Base-by-base conservation (phyloP, 257 asterid species). In the Lycium ferocissimum region DNA sequence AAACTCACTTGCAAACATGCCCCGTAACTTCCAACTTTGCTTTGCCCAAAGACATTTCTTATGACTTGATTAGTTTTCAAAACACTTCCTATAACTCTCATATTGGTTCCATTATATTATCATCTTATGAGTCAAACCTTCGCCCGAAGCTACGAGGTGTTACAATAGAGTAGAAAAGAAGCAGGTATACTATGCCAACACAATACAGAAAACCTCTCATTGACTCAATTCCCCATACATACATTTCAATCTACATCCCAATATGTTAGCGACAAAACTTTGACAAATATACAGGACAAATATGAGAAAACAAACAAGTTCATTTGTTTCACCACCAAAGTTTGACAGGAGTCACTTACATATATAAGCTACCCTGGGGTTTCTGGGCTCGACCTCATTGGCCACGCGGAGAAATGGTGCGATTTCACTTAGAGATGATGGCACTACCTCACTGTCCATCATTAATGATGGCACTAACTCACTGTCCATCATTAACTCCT, bases 391-490 rank as follows among this genome's bases (percentile, higher is more conserved):
- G 56, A 96, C 99, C 89, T 96, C 99, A 78, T 96, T 96, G 84
- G 99, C 99, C 82, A 96, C 99, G 83, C 99, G 99, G 54, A 96
- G 97, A 90, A 96, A 95, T 61, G 98, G 99, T 0, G 99, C 99
- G 84, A 96, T 96, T 87, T 95, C 98, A 80, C 93, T 98, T 51
- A 96, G 86, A 78, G 99, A 96, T 56, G 99, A 96, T 0, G 99
- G 99, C 15, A 96, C 98, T 85, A 96, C 97, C 87, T 96, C 99
- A 92, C 99, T 96, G 51, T 96, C 99, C 95, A 95, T 96, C 98
- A 94, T 92, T 6, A 98, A 91, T 89, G n/a, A n/a, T n/a, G n/a
- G n/a, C n/a, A n/a, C n/a, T n/a, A n/a, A n/a, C n/a, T n/a, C n/a
- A n/a, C n/a, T n/a, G n/a, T n/a, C n/a, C n/a, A n/a, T n/a, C n/a